Evolutionary conservation across 2,329 filamentous ascomycete genomes (phyloP).

Genomic region (Xylariaceae sp.): DNA sequence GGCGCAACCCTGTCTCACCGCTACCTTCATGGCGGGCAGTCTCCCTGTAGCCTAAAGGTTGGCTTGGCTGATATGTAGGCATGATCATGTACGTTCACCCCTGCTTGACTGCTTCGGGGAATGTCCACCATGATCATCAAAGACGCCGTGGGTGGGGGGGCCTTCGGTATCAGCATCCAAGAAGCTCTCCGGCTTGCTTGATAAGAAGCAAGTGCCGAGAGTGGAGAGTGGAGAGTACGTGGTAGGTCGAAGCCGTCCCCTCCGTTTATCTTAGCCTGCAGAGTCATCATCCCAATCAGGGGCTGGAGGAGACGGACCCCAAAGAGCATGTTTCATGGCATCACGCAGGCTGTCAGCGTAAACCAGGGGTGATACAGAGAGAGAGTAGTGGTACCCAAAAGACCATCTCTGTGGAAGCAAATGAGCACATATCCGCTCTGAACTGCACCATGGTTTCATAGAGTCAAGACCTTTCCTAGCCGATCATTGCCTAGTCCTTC

Average conservation of each 20-base stretch:
- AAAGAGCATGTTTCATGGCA: neutral
- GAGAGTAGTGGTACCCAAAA: constrained; percentile 18
- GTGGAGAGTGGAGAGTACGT: neutral
- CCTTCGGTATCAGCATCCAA: neutral
- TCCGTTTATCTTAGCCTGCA: neutral
- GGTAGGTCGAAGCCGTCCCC: neutral
- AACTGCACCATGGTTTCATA: constrained; percentile 3
- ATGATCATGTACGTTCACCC: neutral
- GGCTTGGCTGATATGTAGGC: neutral
- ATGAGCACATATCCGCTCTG: constrained; percentile 1
- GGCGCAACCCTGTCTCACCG: constrained; percentile 5
- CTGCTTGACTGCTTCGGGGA: neutral
- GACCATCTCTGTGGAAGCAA: constrained; percentile 3
- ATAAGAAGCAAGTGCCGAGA: neutral
- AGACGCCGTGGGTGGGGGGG: neutral
- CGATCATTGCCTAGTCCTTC: neutral
- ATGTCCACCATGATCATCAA: neutral
- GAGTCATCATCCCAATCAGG: neutral
- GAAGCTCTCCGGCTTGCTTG: neutral
- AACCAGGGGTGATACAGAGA: constrained; percentile 17
- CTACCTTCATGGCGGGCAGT: constrained; percentile 1
- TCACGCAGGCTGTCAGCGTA: constrained; percentile 16
- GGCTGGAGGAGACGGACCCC: neutral
- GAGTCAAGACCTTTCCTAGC: neutral
- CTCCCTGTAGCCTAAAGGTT: constrained; percentile 1